Conservation (phyloP, 2,329 filamentous ascomycete genomes). For the Pseudocercospora pini-densiflorae region DNA sequence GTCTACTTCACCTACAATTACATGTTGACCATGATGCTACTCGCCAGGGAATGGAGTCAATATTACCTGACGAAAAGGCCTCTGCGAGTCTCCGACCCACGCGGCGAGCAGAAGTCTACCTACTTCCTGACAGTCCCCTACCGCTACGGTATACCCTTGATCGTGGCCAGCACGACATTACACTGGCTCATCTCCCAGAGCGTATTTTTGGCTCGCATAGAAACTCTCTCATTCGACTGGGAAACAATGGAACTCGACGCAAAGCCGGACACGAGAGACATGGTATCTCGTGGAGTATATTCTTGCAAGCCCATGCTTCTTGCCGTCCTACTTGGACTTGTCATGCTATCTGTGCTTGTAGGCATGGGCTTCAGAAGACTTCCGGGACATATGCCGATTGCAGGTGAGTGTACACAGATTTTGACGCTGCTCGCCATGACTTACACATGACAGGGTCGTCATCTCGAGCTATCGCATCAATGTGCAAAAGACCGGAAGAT, state of each 20-base stretch:
- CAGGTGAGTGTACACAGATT: too few species aligned
- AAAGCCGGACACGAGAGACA: too few species aligned
- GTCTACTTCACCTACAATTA: constrained; percentile 53
- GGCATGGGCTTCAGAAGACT: too few species aligned
- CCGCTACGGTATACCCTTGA: constrained; percentile 44
- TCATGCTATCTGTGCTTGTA: too few species aligned
- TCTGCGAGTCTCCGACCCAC: constrained; percentile 46
- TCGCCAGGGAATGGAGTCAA: constrained; percentile 52
- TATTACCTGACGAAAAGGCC: constrained; percentile 41
- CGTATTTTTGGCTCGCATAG: constrained; percentile 42
- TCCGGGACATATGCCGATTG: too few species aligned
- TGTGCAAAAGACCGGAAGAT: constrained; percentile 23
- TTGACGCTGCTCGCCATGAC: too few species aligned
- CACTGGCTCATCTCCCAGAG: constrained; percentile 53
- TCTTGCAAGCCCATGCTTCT: too few species aligned
- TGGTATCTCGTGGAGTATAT: too few species aligned
- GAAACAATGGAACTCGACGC: too few species aligned
- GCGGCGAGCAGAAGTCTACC: constrained; percentile 44
- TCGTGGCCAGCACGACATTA: constrained; percentile 37
- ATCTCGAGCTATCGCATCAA: constrained; percentile 27
- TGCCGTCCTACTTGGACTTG: too few species aligned
- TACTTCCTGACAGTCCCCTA: constrained; percentile 50
- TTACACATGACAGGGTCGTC: constrained; percentile 17
- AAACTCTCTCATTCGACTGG: too few species aligned
- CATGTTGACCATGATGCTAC: constrained; percentile 53